Base-by-base conservation (phyloP, 2,329 filamentous ascomycete species). In the Lecanicillium sp. region DNA sequence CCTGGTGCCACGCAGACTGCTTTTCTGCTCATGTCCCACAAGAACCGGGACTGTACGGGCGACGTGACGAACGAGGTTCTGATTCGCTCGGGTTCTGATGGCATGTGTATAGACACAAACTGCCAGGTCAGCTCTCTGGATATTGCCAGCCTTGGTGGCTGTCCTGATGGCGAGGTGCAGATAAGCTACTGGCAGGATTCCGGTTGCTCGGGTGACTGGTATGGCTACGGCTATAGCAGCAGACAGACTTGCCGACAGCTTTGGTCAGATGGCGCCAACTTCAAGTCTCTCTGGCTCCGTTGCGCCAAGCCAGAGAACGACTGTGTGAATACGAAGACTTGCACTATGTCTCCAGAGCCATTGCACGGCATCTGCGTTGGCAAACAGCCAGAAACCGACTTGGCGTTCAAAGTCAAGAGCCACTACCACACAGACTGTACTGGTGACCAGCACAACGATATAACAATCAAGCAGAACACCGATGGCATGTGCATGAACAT, bases 401-500 rank as follows among this genome's bases (percentile, higher is more conserved):
- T n/a, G n/a, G 14, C 39, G 2, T 40, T 36, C 8, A 17, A 29
- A 19, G 17, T 44, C 13, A 36, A 37, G 17, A 31, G 36, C 4
- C 32, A 22, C 9, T 40, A 38, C 19, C 18, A 33, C 17, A 17
- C 13, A 2, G 37, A 41, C 28, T 43, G 43, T 14, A 40, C 40
- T 3, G 43, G 43, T 17, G 33, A 31, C 15, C 7, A 32, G 4
- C 25, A 42, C 29, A 44, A 40, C 33, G 30, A 36, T 8, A 17
- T 33, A 12, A 18, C 22, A 5, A 12, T 44, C 12, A 17, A 30
- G 19, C 8, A 9, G 14, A 13, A 32, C 13, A 31, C 19, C 3
- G 27, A 44, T 8, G 34, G 38, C 12, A 7, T 18, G 4, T 44
- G 42, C 32, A 22, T 44, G n/a, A 22, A 44, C 29, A 35, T 37